Conservation (phyloP, 768 basidiomycete genomes). For the Botryobasidium botryosum region DNA sequence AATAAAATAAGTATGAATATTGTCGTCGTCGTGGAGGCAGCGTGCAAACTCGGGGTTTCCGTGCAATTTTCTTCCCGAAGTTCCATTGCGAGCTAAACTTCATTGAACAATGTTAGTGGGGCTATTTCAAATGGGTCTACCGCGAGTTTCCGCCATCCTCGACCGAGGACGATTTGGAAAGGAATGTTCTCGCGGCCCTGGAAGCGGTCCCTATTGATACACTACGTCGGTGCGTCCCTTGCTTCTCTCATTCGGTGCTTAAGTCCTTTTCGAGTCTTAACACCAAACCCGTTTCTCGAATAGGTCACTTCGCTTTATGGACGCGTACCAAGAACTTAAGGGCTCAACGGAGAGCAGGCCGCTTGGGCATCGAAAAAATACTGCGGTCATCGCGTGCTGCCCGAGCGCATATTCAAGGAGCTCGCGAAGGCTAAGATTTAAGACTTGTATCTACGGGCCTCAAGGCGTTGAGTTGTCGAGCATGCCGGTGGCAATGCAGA, state of each 20-base stretch:
- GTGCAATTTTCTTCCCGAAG: slow-evolving; percentile 25
- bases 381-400: slow-evolving; percentile 17
- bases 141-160: slow-evolving; percentile 15
- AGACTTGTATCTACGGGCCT: too few relatives aligned
- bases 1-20: too few relatives aligned
- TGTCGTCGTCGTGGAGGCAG: too few relatives aligned
- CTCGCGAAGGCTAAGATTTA: too few relatives aligned
- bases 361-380: slow-evolving; percentile 16
- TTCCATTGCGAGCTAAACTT: slow-evolving; percentile 32
- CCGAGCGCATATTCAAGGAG: too few relatives aligned
- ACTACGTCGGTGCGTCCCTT: slow-evolving; percentile 11
- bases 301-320: slow-evolving; percentile 14
- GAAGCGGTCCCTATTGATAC: slow-evolving; percentile 16
- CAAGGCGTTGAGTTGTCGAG: too few relatives aligned
- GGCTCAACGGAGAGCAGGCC: slow-evolving; percentile 14
- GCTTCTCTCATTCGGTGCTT: too few relatives aligned
- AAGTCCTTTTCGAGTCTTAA: too few relatives aligned
- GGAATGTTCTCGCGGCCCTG: slow-evolving; percentile 19
- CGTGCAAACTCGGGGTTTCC: too few relatives aligned
- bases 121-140: slow-evolving; percentile 22
- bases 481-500: too few relatives aligned
- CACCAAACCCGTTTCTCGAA: slow-evolving; percentile 20
- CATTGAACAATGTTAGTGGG: slow-evolving; percentile 29
- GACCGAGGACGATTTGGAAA: slow-evolving; percentile 20
- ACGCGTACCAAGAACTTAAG: slow-evolving; percentile 17